Percentiles rank a stretch among this genome's conserved stretches.
These are phyloP conservation scores for Terfezia boudieri DNA, from an alignment of 495 filamentous ascomycete species.

Conservation along the genomic window DNA sequence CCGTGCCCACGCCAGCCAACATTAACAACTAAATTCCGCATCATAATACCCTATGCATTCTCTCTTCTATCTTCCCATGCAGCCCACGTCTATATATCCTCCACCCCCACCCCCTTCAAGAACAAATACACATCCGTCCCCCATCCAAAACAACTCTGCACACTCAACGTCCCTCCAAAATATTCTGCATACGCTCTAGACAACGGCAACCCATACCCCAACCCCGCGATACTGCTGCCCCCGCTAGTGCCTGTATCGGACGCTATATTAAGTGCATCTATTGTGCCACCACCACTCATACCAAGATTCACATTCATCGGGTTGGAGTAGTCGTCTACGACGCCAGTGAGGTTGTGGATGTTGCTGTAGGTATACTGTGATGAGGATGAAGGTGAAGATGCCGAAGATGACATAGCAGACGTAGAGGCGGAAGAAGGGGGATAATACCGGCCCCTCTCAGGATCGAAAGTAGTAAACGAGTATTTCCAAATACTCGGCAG, in stretches of 20 bases:
- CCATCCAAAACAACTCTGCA: conserved; percentile 93
- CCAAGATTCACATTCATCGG: conserved; percentile 35
- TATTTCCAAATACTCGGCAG: conserved; percentile 85
- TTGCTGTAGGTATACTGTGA: too few species aligned
- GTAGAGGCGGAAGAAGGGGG: too few species aligned
- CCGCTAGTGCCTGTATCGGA: conserved; percentile 2
- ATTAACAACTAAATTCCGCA: too few species aligned
- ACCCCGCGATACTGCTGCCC: conserved; percentile 49
- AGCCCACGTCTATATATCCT: conserved; percentile 14
- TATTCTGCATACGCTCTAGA: conserved; percentile 93
- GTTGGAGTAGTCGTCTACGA: conserved; percentile 8
- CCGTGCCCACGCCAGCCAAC: too few species aligned
- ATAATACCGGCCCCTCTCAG: conserved; percentile 16
- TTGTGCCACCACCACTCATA: conserved; percentile 37
- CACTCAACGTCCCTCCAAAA: conserved; percentile 84
- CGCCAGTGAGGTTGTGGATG: not conserved
- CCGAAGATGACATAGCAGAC: too few species aligned
- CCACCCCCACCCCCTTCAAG: conserved; percentile 63
- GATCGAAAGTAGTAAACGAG: conserved; percentile 81
- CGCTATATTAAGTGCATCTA: too few species aligned
- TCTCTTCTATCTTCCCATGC: too few species aligned
- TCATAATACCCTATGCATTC: too few species aligned
- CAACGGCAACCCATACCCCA: conserved; percentile 82
- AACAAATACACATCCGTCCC: conserved; percentile 65
- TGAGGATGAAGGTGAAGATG: too few species aligned